A percentile compares a stretch with the other conserved stretches of the same genome.
These are phyloP conservation scores for Trichomonas vaginalis DNA, from an alignment of 208 protist genomes.

Conservation along the genomic window DNA sequence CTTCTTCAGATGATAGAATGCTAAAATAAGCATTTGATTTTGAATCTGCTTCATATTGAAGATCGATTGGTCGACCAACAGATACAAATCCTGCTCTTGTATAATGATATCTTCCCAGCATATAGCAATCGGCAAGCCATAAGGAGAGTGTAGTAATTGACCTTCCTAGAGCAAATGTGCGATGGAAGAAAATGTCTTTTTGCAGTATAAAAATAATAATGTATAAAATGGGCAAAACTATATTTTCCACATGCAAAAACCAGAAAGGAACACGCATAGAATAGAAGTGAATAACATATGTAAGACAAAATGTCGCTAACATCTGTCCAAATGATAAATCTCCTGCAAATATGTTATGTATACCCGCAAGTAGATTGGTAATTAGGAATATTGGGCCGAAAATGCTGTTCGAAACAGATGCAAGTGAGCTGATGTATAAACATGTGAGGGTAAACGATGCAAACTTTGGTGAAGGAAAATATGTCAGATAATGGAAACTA, in stretches of 20 bases:
- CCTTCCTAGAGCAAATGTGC: background rate
- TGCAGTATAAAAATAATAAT: background rate
- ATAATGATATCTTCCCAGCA: background rate
- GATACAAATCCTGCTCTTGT: background rate
- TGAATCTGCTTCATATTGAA: background rate
- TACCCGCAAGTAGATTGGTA: background rate
- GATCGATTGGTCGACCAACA: background rate
- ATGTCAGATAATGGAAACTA: no score
- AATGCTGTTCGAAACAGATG: background rate
- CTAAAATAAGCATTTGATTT: background rate
- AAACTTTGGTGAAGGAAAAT: background rate
- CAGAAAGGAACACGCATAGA: background rate
- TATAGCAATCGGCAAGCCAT: background rate
- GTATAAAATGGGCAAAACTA: background rate
- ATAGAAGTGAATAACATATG: constrained; percentile 8
- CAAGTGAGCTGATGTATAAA: background rate
- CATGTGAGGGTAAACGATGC: background rate
- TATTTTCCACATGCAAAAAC: background rate
- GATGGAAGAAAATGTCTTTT: background rate
- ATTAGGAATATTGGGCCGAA: background rate
- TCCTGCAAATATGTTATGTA: background rate
- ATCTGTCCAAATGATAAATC: background rate
- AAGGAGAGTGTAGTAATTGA: background rate
- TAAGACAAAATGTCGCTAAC: background rate
- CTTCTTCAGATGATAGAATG: background rate